Percentiles rank a stretch among this genome's conserved stretches.
Conservation (phyloP, 139 green algal genomes). For the Coccomyxa sp. region DNA sequence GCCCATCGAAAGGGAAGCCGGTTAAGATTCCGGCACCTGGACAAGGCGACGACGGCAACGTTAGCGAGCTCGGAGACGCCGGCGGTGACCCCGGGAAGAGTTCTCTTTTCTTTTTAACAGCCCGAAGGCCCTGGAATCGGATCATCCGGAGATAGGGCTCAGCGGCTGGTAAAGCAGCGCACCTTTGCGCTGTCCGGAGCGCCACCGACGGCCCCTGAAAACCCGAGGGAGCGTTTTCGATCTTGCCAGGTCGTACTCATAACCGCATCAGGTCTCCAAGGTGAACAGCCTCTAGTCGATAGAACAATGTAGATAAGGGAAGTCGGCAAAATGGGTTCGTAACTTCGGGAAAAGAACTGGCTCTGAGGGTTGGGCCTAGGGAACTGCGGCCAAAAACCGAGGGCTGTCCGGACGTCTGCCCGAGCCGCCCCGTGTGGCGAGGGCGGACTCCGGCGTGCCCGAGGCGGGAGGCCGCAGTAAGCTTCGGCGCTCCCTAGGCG, state of each 20-base stretch:
- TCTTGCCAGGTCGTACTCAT: slow-evolving; percentile 85
- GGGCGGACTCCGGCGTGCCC: slow-evolving; percentile 42
- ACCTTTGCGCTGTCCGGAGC: slow-evolving; percentile 82
- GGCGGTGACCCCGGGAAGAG: slow-evolving; percentile 80
- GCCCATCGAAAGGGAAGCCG: slow-evolving; percentile 87
- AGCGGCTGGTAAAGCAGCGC: slow-evolving; percentile 81
- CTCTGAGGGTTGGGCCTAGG: slow-evolving; percentile 85
- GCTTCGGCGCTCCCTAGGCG: slow-evolving; percentile 63
- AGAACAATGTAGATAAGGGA: slow-evolving; percentile 95
- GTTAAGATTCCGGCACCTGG: slow-evolving; percentile 93
- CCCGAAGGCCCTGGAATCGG: slow-evolving; percentile 80
- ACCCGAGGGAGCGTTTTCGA: slow-evolving; percentile 72
- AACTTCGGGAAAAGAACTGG: slow-evolving; percentile 96
- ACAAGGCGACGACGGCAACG: slow-evolving; percentile 37
- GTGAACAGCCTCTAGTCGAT: slow-evolving; percentile 94
- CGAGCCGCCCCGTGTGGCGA: no score
- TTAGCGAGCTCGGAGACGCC: slow-evolving; percentile 10
- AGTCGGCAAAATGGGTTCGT: slow-evolving; percentile 95
- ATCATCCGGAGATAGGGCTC: slow-evolving; percentile 85
- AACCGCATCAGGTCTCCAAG: slow-evolving; percentile 97
- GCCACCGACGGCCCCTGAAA: slow-evolving; percentile 86
- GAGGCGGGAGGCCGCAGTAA: slow-evolving; percentile 58
- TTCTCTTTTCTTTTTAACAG: slow-evolving; percentile 96
- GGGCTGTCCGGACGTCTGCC: slow-evolving; percentile 49
- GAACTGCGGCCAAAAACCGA: slow-evolving; percentile 57